Conservation (phyloP, 805 yeast species). For the Kluyveromyces wickerhamii region DNA sequence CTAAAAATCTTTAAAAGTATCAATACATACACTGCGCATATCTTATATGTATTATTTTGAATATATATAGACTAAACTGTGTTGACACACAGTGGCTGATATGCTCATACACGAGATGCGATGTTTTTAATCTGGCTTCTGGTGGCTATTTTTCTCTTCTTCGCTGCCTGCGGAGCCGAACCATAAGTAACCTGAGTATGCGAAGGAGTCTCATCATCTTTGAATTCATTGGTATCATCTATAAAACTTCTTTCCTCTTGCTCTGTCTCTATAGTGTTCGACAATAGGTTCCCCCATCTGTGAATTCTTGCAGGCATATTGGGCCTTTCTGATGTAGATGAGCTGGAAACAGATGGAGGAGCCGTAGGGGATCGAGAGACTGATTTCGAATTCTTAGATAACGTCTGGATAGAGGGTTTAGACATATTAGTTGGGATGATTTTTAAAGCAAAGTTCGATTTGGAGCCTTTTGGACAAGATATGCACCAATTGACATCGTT, state of each 20-base stretch:
- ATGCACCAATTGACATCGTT: slow-evolving; percentile 29
- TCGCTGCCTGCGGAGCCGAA: slow-evolving; percentile 3
- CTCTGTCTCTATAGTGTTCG: slow-evolving; percentile 11
- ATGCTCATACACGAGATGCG: neutral
- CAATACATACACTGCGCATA: no score
- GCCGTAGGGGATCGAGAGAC: neutral
- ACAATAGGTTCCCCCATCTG: slow-evolving; percentile 27
- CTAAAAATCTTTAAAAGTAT: no score
- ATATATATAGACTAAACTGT: no score
- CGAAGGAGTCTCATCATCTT: slow-evolving; percentile 3
- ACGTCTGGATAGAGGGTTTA: slow-evolving; percentile 1
- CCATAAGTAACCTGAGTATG: slow-evolving; percentile 28
- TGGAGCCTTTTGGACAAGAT: slow-evolving; percentile 25
- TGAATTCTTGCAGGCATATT: slow-evolving; percentile 11
- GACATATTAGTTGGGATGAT: slow-evolving; percentile 7
- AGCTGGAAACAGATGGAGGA: neutral
- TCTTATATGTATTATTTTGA: no score
- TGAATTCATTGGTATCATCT: slow-evolving; percentile 4
- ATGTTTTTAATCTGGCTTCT: slow-evolving; percentile 9
- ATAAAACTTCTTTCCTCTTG: slow-evolving; percentile 8
- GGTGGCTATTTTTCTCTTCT: slow-evolving; percentile 4
- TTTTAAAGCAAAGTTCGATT: slow-evolving; percentile 17
- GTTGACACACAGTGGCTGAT: no score
- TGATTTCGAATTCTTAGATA: neutral
- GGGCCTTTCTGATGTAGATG: neutral